A percentile compares a stretch with the other conserved stretches of the same genome.
These are phyloP conservation scores for Sicyos baderoa DNA, from an alignment of 306 rosid species.

Conservation along the genomic window DNA sequence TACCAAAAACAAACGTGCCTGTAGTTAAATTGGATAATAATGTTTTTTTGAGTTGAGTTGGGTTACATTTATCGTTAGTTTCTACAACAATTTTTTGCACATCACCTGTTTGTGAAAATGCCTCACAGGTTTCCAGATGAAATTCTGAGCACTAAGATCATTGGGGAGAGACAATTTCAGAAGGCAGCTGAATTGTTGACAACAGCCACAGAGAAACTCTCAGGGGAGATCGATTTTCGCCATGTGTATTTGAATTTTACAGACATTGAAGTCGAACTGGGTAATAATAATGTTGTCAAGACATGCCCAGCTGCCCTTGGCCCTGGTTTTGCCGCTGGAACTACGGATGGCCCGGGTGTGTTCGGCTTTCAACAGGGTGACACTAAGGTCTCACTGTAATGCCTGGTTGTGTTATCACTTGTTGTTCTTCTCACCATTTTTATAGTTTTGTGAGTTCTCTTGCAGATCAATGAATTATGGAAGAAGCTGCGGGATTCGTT, in stretches of 20 bases:
- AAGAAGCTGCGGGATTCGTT: conserved; percentile 38
- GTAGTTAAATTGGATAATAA: too few species aligned
- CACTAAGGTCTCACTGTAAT: conserved; percentile 39
- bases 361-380: conserved; percentile 85
- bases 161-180: conserved; percentile 64
- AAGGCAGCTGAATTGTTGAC: conserved; percentile 46
- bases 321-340: conserved; percentile 91
- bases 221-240: conserved; percentile 49
- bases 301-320: conserved; percentile 90
- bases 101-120: conserved; percentile 12
- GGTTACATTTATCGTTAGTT: too few species aligned
- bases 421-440: not conserved
- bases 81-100: not conserved
- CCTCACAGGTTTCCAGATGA: conserved; percentile 64
- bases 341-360: conserved; percentile 79
- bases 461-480: conserved; percentile 54
- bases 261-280: conserved; percentile 45
- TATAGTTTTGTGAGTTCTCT: not conserved
- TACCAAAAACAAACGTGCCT: too few species aligned
- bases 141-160: conserved; percentile 60
- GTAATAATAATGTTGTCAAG: conserved; percentile 34
- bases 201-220: conserved; percentile 46
- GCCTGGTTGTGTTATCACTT: not conserved
- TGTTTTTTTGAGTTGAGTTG: too few species aligned
- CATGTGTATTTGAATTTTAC: conserved; percentile 67